These are phyloP conservation scores for Clonostachys rhizophaga DNA, from an alignment of 2,329 filamentous ascomycete species.

Conservation along the genomic window DNA sequence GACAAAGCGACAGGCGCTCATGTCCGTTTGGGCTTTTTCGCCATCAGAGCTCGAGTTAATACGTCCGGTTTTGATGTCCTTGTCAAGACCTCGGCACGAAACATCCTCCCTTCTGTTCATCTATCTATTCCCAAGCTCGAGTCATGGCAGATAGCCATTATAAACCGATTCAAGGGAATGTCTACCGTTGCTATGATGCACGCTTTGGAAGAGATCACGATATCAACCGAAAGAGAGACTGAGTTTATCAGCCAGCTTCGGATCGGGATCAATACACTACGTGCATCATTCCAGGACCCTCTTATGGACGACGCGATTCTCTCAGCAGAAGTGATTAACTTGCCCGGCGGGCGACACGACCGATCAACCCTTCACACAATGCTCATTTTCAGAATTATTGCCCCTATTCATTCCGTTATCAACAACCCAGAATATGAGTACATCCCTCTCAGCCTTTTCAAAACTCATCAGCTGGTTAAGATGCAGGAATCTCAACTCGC, in stretches of 20 bases:
- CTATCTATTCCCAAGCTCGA: slow-evolving; percentile 49
- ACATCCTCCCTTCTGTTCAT: slow-evolving; percentile 55
- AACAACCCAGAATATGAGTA: slow-evolving; percentile 50
- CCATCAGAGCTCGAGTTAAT: slow-evolving; percentile 44
- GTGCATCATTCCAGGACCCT: slow-evolving; percentile 33
- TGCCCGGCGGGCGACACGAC: slow-evolving; percentile 26
- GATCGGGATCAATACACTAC: slow-evolving; percentile 31
- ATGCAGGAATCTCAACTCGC: slow-evolving; percentile 50
- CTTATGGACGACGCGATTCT: slow-evolving; percentile 41
- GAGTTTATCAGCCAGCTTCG: slow-evolving; percentile 40
- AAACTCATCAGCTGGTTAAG: slow-evolving; percentile 54
- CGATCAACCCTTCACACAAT: slow-evolving; percentile 16
- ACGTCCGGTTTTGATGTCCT: slow-evolving; percentile 59
- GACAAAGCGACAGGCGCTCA: slow-evolving; percentile 32
- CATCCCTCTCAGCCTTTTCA: slow-evolving; percentile 60
- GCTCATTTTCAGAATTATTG: slow-evolving; percentile 55
- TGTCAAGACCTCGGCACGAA: slow-evolving; percentile 48
- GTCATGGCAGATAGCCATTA: slow-evolving; percentile 48
- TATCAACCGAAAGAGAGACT: slow-evolving; percentile 23
- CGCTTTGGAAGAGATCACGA: neutral
- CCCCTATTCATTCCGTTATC: slow-evolving; percentile 53
- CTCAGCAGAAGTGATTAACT: slow-evolving; percentile 32
- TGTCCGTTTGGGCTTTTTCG: slow-evolving; percentile 53
- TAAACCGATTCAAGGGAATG: slow-evolving; percentile 42
- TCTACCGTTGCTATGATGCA: slow-evolving; percentile 23